phyloP scores from a whole-genome alignment of 2,329 filamentous ascomycete species.

The Colletotrichum sp. region DNA sequence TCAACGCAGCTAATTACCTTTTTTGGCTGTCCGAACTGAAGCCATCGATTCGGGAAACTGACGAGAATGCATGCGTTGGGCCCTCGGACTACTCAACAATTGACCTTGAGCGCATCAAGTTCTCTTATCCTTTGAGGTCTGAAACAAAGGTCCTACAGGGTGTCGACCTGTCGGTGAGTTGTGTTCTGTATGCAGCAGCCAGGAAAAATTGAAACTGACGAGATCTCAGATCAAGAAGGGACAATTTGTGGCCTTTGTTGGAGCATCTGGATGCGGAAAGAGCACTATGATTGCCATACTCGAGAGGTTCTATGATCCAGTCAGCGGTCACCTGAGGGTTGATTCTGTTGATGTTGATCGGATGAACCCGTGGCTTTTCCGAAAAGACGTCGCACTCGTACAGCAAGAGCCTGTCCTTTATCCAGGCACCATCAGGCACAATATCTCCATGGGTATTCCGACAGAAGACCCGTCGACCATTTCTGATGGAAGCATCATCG shows the following conservation, averaged over 20 bases:
- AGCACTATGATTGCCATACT: conserved; percentile 62
- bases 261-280: conserved; percentile 62
- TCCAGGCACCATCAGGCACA: conserved; percentile 48
- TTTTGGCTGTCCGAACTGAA: not conserved
- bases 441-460: conserved; percentile 49
- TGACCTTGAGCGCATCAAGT: not conserved
- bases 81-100: not conserved
- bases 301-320: conserved; percentile 56
- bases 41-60: not conserved
- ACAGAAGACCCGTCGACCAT: conserved; percentile 7
- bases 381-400: conserved; percentile 32
- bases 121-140: not conserved
- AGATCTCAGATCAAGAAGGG: conserved; percentile 27
- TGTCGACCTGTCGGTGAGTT: not conserved
- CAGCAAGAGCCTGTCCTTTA: conserved; percentile 42
- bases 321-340: conserved; percentile 23
- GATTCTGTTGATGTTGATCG: conserved; percentile 28
- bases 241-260: conserved; percentile 58
- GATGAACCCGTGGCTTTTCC: conserved; percentile 31
- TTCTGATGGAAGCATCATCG: conserved; percentile 40
- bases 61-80: not conserved
- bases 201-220: not conserved
- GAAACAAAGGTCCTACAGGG: not conserved
- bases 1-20: not conserved
- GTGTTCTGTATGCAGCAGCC: fast-evolving